Evolutionary conservation across 805 yeast genomes (phyloP), one percentile per base, ranked within the genome.

Genomic region (Metschnikowia kunwiensis): DNA sequence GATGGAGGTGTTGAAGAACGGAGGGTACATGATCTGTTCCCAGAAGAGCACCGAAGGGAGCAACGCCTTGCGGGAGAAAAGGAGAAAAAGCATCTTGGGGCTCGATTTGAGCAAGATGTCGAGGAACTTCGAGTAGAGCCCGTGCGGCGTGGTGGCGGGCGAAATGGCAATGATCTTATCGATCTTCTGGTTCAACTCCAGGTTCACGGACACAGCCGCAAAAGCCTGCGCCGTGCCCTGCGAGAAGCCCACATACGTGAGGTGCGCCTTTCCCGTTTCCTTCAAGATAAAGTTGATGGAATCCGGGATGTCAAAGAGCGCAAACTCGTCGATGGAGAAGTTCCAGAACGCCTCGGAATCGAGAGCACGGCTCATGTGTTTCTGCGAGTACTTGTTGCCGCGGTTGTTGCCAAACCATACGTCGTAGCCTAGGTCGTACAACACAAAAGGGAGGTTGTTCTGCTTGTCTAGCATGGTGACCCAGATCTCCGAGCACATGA

Each of bases 211-310:
- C 15, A 87, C 64, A 8, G 94, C 73, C 0, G 95, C 96, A 58
- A 89, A 81, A 27, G 87, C 87, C 59, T 91, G 97, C 1, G 97
- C 95, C 0, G 95, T 80, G 14, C 97, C 97, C 58, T 89, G 97
- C 17, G 89, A 80, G 53, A 91, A 91, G 1, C 97, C 97, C 46
- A 91, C 73, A 53, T 87, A 89, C 1, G 79, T 74, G 24, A 89
- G 59, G 38, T 66, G 57, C 7, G 38, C 26, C 11, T 30, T 38
- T 3, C 47, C 38, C 2, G 88, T 78, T 20, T 62, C 57, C 2
- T 68, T 56, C 39, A 89, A 59, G 11, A 91, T 76, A 58, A 82
- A 85, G 51, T 84, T 81, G 22, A 91, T 77, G 4, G 86, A 72
- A 53, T 83, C 78, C 2, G 97, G 97, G 27, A 91, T 86, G 58